Base-by-base conservation (phyloP, 345 rosid species). In the Citrus sp. region DNA sequence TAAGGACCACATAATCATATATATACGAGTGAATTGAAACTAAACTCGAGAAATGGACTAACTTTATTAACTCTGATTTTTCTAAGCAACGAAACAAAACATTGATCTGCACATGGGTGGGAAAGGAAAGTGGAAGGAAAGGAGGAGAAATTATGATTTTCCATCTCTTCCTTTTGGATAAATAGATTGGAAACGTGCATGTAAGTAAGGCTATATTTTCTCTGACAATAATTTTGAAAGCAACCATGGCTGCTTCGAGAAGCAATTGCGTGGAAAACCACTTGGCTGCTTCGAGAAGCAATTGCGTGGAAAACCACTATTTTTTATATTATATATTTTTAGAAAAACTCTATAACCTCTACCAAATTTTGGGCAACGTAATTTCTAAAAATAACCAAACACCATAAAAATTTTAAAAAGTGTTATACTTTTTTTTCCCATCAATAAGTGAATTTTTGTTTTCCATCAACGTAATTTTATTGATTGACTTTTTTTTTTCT, bases 181-280 rank as follows among this genome's bases (percentile, higher is more conserved):
- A 61, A 77, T 62, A 62, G 76, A 27, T 68, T 74, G 83, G 70
- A 73, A 80, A 77, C 73, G 58, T 22, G 58, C 1, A 61, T 64
- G 73, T 77, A 56, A 59, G 73, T 77, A 56, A 59, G 84, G 86
- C 75, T 42, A 40, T 37, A 28, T 25, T 54, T 77, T 65, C 8
- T 80, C 38, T 46, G 77, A 60, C 7, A 69, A 40, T 30, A 56
- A 75, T 13, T 62, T 55, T 69, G 76, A 78, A 78, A 60, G 63
- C 24, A 76, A 76, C 24, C 9, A 71, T 38, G 71, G 76, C 79
- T 67, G 34, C 67, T 66, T 34, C 70, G 34, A 69, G 63, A 77
- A 73, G 73, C 83, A 83, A 80, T 58, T 76, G 67, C 49, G 16
- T 12, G 24, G 10, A 3, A n/a, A 70, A 3, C 63, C 63, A 72